Base-by-base conservation (phyloP, 1,284 basidiomycete genomes). In the Heterobasidion occidentale region DNA sequence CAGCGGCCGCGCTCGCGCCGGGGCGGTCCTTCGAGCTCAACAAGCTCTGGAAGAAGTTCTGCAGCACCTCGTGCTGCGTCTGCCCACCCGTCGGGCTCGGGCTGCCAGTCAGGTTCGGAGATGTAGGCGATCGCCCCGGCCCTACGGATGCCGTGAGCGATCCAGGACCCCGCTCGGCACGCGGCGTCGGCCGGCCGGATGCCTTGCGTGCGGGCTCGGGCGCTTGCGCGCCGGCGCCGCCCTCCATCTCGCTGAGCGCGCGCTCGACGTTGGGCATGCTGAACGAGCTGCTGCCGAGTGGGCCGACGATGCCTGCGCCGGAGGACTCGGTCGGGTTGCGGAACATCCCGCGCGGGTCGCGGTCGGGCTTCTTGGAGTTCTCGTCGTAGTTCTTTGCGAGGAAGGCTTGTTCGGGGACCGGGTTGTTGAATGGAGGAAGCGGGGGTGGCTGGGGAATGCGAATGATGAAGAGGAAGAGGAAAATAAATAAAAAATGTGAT, bases 291-390 rank as follows among this genome's bases (percentile, higher is more conserved):
- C 84, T 87, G 55, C 89, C 89, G 73, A 97, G 83, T 0, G 94
- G 94, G 0, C 94, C 94, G 8, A 97, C 94, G 52, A 95, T 83
- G 47, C 86, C 86, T 0, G 85, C 79, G 4, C 77, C 69, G 9
- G 77, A 71, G 19, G 78, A 65, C 61, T 87, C 82, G 61, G 78
- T 68, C 42, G 88, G 86, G 64, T 87, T 87, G 53, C 87, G 78
- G 79, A 95, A 94, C 2, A 88, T 84, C n/a, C 84, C 85, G 53
- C 90, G 85, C 14, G 92, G 92, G 72, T 95, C 93, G 56, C 89
- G 82, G 61, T 92, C 89, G 0, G 90, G 81, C 66, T 93, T 93
- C 72, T 92, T 92, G 48, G 88, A 80, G 60, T 94, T 90, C 64
- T 91, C 83, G 68, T 94, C 93, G 68, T 92, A 92, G 64, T 97